Conservation (phyloP, 495 filamentous ascomycete species). For the Cercophora newfieldiana region DNA sequence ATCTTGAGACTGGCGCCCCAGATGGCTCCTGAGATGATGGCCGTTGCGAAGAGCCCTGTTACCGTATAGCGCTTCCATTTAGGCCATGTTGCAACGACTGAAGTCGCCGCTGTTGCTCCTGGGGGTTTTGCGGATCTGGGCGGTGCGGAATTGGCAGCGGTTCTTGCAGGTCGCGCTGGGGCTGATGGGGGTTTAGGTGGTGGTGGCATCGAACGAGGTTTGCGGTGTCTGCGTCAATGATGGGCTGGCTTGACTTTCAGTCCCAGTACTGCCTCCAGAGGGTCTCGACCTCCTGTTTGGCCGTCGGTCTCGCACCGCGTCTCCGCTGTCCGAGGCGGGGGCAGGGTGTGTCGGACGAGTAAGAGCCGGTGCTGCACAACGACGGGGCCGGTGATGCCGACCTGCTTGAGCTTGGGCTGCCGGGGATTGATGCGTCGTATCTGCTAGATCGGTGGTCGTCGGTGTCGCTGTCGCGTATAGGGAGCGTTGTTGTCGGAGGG, state of each 20-base stretch:
- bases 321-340: neutral
- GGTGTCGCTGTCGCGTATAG: neutral
- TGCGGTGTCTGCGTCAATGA: neutral
- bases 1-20: conserved; percentile 63
- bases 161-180: neutral
- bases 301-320: neutral
- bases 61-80: conserved; percentile 31
- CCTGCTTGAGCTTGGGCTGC: neutral
- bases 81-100: conserved; percentile 30
- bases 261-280: conserved; percentile 23
- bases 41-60: conserved; percentile 50
- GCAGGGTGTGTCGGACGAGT: neutral
- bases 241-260: neutral
- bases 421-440: neutral
- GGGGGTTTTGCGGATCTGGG: neutral
- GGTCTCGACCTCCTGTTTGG: neutral
- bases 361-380: neutral
- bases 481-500: neutral
- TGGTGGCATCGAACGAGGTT: neutral
- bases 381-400: conserved; percentile 7
- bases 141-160: too few relatives aligned
- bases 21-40: conserved; percentile 50
- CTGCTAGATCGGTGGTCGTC: neutral
- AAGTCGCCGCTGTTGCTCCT: neutral
- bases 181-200: neutral